A percentile compares a stretch with the other conserved stretches of the same genome.
phyloP scores from a whole-genome alignment of 441 rosid species.

The Erodium chrysanthum region DNA sequence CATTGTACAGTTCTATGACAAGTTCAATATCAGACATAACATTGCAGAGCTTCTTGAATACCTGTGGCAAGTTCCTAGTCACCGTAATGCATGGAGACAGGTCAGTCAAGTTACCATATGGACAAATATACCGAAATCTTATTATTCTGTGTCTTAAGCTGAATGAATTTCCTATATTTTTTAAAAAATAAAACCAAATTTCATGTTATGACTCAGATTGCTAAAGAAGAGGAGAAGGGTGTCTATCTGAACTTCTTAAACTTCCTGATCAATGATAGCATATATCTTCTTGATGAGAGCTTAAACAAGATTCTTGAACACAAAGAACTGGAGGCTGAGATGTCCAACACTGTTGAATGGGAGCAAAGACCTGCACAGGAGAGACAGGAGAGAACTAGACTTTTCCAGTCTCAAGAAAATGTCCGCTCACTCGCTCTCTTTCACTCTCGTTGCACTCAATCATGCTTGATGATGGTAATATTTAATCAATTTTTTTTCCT shows the following conservation, averaged over 20 bases:
- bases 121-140: not conserved
- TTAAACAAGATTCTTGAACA: slow-evolving; percentile 93
- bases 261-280: slow-evolving; percentile 94
- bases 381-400: slow-evolving; percentile 90
- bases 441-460: not conserved
- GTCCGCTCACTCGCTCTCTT: slow-evolving; percentile 33
- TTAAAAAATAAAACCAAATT: not conserved
- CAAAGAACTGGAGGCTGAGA: slow-evolving; percentile 91
- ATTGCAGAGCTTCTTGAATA: slow-evolving; percentile 96
- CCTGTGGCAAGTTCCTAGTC: slow-evolving; percentile 98
- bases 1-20: slow-evolving; percentile 81
- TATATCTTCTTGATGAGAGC: slow-evolving; percentile 96
- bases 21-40: slow-evolving; percentile 94
- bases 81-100: slow-evolving; percentile 93
- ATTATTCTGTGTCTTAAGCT: not conserved
- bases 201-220: slow-evolving; percentile 53
- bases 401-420: slow-evolving; percentile 90
- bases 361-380: slow-evolving; percentile 87
- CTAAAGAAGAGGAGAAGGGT: slow-evolving; percentile 98
- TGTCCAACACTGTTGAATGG: slow-evolving; percentile 89
- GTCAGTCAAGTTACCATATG: slow-evolving; percentile 31
- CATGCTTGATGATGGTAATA: not conserved
- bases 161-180: not conserved
- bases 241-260: slow-evolving; percentile 93
- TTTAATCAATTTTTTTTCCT: slow-evolving; percentile 6